Percentiles rank a stretch among this genome's conserved stretches.
Evolutionary conservation across 164 flowering plant genomes (phyloP).

Genomic region (Tetracentron sinense): DNA sequence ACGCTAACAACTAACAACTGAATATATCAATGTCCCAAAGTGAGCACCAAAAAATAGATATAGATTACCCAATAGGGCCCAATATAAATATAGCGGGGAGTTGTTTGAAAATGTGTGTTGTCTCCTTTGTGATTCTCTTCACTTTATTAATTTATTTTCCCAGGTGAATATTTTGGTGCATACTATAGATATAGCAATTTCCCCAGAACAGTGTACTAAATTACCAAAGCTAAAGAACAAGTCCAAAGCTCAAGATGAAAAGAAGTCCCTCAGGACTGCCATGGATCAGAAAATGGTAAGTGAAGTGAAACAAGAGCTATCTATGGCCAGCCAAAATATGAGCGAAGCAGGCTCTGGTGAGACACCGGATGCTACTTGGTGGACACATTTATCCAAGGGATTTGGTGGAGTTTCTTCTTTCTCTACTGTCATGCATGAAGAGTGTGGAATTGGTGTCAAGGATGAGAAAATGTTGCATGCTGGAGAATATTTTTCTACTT

Average conservation of each 20-base stretch:
- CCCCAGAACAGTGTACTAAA: constrained; percentile 34
- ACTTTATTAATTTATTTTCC: neutral
- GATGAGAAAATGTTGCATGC: constrained; percentile 20
- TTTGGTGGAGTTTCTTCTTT: constrained; percentile 19
- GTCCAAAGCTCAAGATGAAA: constrained; percentile 33
- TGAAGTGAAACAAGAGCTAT: constrained; percentile 19
- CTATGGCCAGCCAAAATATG: constrained; percentile 17
- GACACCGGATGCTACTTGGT: constrained; percentile 18
- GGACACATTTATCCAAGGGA: constrained; percentile 16
- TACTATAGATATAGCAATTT: constrained; percentile 42
- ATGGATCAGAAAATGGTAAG: constrained; percentile 17
- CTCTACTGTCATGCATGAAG: constrained; percentile 19
- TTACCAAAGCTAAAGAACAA: constrained; percentile 44
- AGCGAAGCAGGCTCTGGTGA: constrained; percentile 23
- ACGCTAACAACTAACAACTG: too few relatives aligned
- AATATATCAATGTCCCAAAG: too few relatives aligned
- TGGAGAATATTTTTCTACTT: constrained; percentile 26
- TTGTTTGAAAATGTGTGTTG: too few relatives aligned
- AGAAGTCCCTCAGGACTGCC: constrained; percentile 14
- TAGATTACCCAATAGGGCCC: too few relatives aligned
- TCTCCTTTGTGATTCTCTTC: neutral
- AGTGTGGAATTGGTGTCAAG: constrained; percentile 6
- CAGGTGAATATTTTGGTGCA: constrained; percentile 73
- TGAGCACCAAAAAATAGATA: too few relatives aligned
- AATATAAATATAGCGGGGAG: too few relatives aligned